Evolutionary conservation across 768 basidiomycete genomes (phyloP).

Genomic region (Cubamyces sp.): DNA sequence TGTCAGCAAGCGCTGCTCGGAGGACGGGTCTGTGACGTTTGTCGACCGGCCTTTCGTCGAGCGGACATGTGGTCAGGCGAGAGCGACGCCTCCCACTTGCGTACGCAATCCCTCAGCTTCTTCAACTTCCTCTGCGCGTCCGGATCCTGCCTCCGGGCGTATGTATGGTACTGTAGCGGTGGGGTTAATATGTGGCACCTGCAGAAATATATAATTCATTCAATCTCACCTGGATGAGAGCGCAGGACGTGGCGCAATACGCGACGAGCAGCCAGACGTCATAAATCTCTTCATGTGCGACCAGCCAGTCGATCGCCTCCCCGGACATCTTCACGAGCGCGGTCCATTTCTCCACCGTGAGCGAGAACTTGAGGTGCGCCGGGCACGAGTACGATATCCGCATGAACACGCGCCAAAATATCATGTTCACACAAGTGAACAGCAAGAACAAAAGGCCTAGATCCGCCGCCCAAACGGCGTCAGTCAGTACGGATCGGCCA

Average conservation of each 20-base stretch:
- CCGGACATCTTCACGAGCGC: slow-evolving; percentile 71
- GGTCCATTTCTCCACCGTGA: slow-evolving; percentile 82
- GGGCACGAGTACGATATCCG: slow-evolving; percentile 94
- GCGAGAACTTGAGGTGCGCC: slow-evolving; percentile 82
- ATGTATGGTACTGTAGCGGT: slow-evolving; percentile 81
- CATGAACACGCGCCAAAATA: slow-evolving; percentile 99
- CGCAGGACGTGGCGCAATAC: slow-evolving; percentile 87
- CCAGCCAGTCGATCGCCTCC: slow-evolving; percentile 90
- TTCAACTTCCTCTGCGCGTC: slow-evolving; percentile 75
- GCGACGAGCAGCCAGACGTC: slow-evolving; percentile 88
- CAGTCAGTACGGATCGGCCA: no score
- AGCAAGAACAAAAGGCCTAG: slow-evolving; percentile 86
- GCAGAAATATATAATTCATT: neutral
- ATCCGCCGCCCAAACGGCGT: slow-evolving; percentile 1
- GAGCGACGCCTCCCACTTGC: slow-evolving; percentile 85
- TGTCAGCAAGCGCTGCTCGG: slow-evolving; percentile 24
- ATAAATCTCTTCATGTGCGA: slow-evolving; percentile 75
- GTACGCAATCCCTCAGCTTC: slow-evolving; percentile 81
- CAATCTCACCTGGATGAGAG: slow-evolving; percentile 79
- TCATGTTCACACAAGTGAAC: slow-evolving; percentile 90
- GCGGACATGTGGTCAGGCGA: slow-evolving; percentile 95
- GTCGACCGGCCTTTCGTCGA: slow-evolving; percentile 76
- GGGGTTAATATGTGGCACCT: neutral
- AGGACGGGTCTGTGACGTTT: slow-evolving; percentile 20
- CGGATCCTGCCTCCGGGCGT: slow-evolving; percentile 80